phyloP scores from a whole-genome alignment of 2,329 filamentous ascomycete genomes.

The Ceratocystis colombiana region DNA sequence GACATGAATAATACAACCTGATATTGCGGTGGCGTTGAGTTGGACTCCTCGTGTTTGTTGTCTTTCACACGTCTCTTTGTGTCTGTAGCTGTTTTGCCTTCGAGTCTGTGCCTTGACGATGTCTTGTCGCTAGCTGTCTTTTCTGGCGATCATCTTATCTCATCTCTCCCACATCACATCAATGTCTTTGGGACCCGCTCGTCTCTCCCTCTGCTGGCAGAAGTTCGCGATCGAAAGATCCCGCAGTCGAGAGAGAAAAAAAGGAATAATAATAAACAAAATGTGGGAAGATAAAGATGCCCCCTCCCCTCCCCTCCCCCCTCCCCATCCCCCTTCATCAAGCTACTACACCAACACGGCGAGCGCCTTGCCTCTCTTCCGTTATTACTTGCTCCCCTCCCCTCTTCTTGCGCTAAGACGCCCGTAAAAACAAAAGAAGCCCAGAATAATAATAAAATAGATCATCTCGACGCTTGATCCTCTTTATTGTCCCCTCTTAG shows the following conservation, averaged over 20 bases:
- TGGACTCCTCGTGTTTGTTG: background rate
- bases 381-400: background rate
- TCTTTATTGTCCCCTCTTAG: constrained; percentile 6
- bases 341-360: too few relatives aligned
- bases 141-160: too few relatives aligned
- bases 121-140: too few relatives aligned
- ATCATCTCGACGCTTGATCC: constrained; percentile 10
- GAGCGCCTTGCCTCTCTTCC: background rate
- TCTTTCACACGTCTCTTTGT: background rate
- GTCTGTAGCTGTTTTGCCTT: background rate
- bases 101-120: too few relatives aligned
- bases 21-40: background rate
- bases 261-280: background rate
- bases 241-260: background rate
- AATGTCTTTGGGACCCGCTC: background rate
- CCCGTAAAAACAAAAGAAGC: constrained; percentile 2
- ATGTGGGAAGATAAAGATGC: too few relatives aligned
- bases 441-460: constrained; percentile 2
- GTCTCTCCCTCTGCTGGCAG: background rate
- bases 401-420: background rate
- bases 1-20: constrained; percentile 13
- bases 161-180: background rate
- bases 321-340: too few relatives aligned
- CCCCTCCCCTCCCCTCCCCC: too few relatives aligned
- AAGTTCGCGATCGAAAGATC: background rate